Percentiles rank a stretch among this genome's conserved stretches.
phyloP scores from a whole-genome alignment of 73 alveolate species.

The Paramecium biaurelia region DNA sequence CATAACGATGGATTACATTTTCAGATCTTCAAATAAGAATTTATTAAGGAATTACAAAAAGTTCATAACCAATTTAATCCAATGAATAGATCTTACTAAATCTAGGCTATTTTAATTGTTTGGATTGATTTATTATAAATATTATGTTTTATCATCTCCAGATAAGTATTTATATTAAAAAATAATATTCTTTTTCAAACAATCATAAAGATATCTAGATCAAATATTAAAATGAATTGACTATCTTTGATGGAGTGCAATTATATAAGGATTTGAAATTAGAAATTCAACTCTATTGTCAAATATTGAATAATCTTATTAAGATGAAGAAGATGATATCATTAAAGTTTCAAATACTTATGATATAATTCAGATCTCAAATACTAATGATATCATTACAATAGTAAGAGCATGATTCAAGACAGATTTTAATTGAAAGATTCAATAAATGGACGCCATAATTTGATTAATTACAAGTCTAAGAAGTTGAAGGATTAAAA shows the following conservation, averaged over 20 bases:
- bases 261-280: not conserved
- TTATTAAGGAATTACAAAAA: not conserved
- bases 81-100: not conserved
- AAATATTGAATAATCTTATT: not conserved
- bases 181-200: too few species aligned
- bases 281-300: not conserved
- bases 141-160: not conserved
- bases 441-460: not conserved
- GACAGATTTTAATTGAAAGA: not conserved
- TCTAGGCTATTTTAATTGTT: not conserved
- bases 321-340: constrained; percentile 3
- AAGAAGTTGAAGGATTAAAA: not conserved
- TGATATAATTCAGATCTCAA: too few species aligned
- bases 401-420: not conserved
- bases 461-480: not conserved
- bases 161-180: not conserved
- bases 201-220: not conserved
- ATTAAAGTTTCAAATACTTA: constrained; percentile 19
- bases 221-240: not conserved
- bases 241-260: not conserved
- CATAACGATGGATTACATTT: not conserved
- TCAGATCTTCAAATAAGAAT: not conserved
- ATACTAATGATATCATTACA: constrained; percentile 22
- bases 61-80: not conserved
- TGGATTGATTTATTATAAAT: not conserved